Conservation (phyloP, 805 yeast species). For the Dipodascopsis uninucleata region DNA sequence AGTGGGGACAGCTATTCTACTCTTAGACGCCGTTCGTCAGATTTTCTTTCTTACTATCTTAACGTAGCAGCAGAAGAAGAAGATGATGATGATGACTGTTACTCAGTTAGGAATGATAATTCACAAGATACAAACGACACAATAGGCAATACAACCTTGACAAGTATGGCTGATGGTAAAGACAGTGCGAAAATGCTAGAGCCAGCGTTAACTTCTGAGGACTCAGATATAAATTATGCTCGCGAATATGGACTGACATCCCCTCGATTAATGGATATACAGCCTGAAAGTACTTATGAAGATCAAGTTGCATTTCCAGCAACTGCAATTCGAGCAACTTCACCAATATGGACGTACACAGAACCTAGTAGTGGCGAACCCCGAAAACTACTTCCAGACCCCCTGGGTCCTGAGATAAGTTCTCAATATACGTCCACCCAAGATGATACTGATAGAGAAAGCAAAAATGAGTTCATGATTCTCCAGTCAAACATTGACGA, state of each 20-base stretch:
- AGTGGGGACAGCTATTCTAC: not conserved
- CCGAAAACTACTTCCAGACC: too few species aligned
- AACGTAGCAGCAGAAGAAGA: conserved; percentile 6
- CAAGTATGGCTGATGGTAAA: too few species aligned
- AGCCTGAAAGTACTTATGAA: too few species aligned
- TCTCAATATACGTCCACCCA: not conserved
- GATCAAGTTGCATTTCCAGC: conserved; percentile 5
- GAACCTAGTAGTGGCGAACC: too few species aligned
- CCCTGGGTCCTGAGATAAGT: not conserved
- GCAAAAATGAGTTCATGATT: too few species aligned
- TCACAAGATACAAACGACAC: too few species aligned
- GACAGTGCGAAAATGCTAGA: too few species aligned
- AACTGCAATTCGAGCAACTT: conserved; percentile 24
- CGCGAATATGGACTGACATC: conserved; percentile 1
- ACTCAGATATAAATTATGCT: not conserved
- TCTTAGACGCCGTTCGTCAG: conserved; percentile 8
- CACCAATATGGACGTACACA: conserved; percentile 22
- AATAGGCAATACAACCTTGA: too few species aligned
- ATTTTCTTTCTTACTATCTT: conserved; percentile 18
- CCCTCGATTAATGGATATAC: not conserved
- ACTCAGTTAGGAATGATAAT: not conserved
- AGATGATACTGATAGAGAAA: too few species aligned
- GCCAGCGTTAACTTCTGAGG: too few species aligned
- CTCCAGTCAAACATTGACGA: too few species aligned
- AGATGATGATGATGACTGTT: not conserved